Percentiles rank a stretch among this genome's conserved stretches.
Evolutionary conservation across 2,329 filamentous ascomycete species (phyloP).

Genomic region (Alternaria consortialis): DNA sequence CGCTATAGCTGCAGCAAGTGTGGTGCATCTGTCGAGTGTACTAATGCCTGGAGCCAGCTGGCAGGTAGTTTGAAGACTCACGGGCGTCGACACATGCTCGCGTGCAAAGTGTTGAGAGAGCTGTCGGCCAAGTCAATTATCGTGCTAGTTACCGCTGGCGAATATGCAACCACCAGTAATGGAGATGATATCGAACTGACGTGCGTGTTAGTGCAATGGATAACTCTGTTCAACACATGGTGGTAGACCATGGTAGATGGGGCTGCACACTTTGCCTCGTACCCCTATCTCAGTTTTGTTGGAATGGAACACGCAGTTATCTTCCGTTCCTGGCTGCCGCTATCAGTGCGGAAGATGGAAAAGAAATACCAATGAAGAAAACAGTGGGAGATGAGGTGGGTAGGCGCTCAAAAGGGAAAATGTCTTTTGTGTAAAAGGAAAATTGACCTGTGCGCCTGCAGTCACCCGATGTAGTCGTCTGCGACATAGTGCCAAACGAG

Average conservation of each 20-base stretch:
- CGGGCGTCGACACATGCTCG: slow-evolving; percentile 6
- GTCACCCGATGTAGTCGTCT: not conserved
- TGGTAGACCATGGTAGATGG: not conserved
- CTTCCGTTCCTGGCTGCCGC: slow-evolving; percentile 2
- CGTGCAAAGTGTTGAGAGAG: slow-evolving; percentile 9
- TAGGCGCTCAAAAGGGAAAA: slow-evolving; percentile 7
- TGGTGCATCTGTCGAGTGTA: slow-evolving; percentile 1
- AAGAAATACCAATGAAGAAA: slow-evolving; percentile 1
- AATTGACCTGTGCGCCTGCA: not conserved
- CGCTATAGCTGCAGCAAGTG: slow-evolving; percentile 3
- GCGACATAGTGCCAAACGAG: slow-evolving; percentile 11
- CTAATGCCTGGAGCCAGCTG: slow-evolving; percentile 2
- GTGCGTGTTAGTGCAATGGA: not conserved
- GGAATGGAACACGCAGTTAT: not conserved
- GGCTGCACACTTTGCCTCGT: not conserved
- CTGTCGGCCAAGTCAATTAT: not conserved
- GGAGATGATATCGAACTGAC: not conserved
- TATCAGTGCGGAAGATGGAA: not conserved
- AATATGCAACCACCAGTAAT: not conserved
- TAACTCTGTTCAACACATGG: not conserved
- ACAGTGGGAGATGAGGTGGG: not conserved
- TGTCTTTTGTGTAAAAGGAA: slow-evolving; percentile 3
- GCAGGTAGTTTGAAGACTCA: slow-evolving; percentile 3
- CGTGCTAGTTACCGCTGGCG: not conserved
- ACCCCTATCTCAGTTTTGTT: slow-evolving; percentile 1